Base-by-base conservation (phyloP, 805 yeast species). In the Candida argentea region DNA sequence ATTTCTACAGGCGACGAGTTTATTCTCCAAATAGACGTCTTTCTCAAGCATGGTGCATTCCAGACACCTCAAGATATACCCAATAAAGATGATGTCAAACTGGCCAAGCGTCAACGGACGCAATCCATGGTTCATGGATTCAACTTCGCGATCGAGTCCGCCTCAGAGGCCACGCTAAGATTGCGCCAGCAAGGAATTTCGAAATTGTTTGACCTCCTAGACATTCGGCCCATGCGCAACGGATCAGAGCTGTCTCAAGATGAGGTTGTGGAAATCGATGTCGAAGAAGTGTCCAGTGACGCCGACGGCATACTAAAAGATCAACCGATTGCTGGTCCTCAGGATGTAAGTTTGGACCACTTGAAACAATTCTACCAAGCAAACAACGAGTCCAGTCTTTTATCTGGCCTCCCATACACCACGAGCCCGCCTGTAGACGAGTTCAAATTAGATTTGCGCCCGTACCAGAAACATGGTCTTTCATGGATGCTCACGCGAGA, bases 401-500 rank as follows among this genome's bases (percentile, higher is more conserved):
- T 71, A 12, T 67, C 69, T 7, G 58, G 65, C 15, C 56, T 79
- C 4, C 87, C 87, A 2, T 77, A 72, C 34, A 69, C 80, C 1
- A 75, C 75, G 2, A 74, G 71, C 0, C 65, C 68, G 0, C 63
- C 64, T 1, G 12, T 24, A 10, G 42, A 43, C 1, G 67, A 68
- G 30, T 80, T 86, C 42, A 61, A 61, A 6, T 40, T 87, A 27
- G 56, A 57, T 1, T 54, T 89, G 27, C 60, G 94, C 31, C 69
- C 74, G 1, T 89, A 89, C 48, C 97, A 89, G 51, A 76, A 70
- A 35, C 84, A 78, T 42, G 95, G 94, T 0, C 54, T 85, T 17
- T 73, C 87, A 1, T 86, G 95, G 95, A 78, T 86, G 89, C 53
- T 85, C n/a, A 66, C 74, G 18, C 61, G 89, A 31, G 95, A 86